phyloP scores from a whole-genome alignment of 306 rosid genomes.

The Quercus berberidifolia region DNA sequence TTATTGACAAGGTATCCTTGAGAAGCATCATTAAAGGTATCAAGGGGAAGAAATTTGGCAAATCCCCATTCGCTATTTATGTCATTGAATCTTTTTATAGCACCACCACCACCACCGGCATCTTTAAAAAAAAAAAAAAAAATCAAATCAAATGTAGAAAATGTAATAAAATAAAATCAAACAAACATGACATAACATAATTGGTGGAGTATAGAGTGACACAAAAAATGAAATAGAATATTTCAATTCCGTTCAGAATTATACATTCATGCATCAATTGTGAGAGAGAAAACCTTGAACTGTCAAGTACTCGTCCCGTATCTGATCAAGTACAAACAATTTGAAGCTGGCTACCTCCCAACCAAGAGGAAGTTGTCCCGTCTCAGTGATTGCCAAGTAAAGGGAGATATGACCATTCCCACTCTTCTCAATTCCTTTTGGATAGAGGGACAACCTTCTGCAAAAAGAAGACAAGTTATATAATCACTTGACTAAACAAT shows the following conservation, averaged over 20 bases:
- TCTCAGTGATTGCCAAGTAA: not conserved
- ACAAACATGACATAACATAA: too few species aligned
- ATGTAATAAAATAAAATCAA: too few species aligned
- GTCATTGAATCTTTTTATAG: not conserved
- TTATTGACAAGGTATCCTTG: conserved; percentile 13
- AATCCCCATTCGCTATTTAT: conserved; percentile 4
- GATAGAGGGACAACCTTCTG: conserved; percentile 1
- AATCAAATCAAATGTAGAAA: too few species aligned
- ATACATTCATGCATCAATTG: too few species aligned
- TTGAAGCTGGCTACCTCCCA: not conserved
- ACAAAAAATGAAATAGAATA: too few species aligned
- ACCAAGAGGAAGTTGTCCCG: not conserved
- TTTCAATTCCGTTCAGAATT: too few species aligned
- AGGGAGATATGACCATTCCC: not conserved
- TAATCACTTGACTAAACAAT: not conserved
- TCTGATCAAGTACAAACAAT: too few species aligned
- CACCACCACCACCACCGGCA: not conserved
- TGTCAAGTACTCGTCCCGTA: too few species aligned
- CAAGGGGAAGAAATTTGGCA: not conserved
- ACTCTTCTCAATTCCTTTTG: too few species aligned
- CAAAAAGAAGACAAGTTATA: not conserved
- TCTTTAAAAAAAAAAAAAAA: not conserved
- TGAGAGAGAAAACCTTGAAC: not conserved
- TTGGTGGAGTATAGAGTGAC: too few species aligned
- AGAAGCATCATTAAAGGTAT: not conserved